Conservation (phyloP, 805 yeast genomes). For the Candida chauliodis region DNA sequence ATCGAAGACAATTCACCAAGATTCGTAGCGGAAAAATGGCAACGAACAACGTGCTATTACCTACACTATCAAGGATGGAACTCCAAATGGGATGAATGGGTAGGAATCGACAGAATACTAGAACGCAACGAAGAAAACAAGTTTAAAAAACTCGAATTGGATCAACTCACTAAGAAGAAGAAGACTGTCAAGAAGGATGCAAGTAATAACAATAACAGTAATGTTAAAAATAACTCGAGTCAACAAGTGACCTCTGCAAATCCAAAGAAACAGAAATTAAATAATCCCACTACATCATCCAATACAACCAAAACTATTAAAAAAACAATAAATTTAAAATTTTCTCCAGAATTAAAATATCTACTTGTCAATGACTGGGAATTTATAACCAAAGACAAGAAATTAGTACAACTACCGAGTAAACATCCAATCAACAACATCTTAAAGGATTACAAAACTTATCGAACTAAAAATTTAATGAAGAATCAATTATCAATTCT, state of each 20-base stretch:
- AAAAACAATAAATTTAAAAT: conserved; percentile 9
- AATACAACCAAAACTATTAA: conserved; percentile 17
- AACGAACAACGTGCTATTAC: conserved; percentile 43
- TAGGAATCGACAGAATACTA: conserved; percentile 61
- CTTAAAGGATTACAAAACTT: conserved; percentile 47
- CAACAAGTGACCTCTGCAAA: not conserved
- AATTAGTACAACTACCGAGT: conserved; percentile 64
- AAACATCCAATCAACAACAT: conserved; percentile 50
- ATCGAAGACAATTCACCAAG: conserved; percentile 21
- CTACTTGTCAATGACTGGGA: conserved; percentile 93
- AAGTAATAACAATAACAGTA: not conserved
- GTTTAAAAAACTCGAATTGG: conserved; percentile 63
- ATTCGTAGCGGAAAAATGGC: conserved; percentile 13
- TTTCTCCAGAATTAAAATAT: conserved; percentile 63
- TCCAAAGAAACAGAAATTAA: conserved; percentile 7
- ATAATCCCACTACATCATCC: conserved; percentile 1
- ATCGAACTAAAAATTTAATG: conserved; percentile 15
- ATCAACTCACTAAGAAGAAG: conserved; percentile 21
- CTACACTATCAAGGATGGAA: conserved; percentile 97
- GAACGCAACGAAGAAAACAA: conserved; percentile 66
- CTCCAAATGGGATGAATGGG: conserved; percentile 97
- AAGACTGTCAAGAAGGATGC: conserved; percentile 9
- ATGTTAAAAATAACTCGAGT: not conserved
- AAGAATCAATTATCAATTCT: conserved; percentile 31
- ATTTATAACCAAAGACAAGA: conserved; percentile 73